These are phyloP conservation scores for Lycium barbarum DNA, from an alignment of 257 asterid species.

Conservation along the genomic window DNA sequence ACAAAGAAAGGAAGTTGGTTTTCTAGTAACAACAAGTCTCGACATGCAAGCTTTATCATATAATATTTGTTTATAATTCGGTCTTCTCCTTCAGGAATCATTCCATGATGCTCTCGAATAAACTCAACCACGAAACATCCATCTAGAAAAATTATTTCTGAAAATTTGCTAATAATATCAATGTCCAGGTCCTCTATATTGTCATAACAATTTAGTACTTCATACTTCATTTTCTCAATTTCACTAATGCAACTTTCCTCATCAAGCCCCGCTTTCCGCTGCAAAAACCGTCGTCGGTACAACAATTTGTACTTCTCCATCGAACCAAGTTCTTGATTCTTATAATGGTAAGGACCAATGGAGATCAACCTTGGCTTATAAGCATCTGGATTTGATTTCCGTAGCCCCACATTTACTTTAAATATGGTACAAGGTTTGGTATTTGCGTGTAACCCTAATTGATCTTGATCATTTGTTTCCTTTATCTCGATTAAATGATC, in stretches of 20 bases:
- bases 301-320: neutral
- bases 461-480: too few species aligned
- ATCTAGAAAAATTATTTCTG: neutral
- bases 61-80: too few species aligned
- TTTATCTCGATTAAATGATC: too few species aligned
- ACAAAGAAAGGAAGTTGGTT: too few species aligned
- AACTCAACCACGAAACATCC: too few species aligned
- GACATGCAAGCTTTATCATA: too few species aligned
- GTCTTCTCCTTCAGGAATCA: too few species aligned
- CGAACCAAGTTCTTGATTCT: neutral
- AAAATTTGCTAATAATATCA: neutral
- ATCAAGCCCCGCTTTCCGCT: neutral
- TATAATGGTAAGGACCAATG: conserved; percentile 34
- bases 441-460: too few species aligned
- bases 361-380: conserved; percentile 26
- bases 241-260: neutral
- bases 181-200: neutral
- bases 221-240: neutral
- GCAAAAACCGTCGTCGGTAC: neutral
- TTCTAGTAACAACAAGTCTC: too few species aligned
- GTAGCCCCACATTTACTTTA: conserved; percentile 22
- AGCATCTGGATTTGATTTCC: conserved; percentile 25
- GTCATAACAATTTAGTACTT: conserved; percentile 27
- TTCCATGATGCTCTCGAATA: too few species aligned
- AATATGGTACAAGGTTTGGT: conserved; percentile 19